phyloP scores from a whole-genome alignment of 495 filamentous ascomycete genomes.

The Podospora pseudoanserina region DNA sequence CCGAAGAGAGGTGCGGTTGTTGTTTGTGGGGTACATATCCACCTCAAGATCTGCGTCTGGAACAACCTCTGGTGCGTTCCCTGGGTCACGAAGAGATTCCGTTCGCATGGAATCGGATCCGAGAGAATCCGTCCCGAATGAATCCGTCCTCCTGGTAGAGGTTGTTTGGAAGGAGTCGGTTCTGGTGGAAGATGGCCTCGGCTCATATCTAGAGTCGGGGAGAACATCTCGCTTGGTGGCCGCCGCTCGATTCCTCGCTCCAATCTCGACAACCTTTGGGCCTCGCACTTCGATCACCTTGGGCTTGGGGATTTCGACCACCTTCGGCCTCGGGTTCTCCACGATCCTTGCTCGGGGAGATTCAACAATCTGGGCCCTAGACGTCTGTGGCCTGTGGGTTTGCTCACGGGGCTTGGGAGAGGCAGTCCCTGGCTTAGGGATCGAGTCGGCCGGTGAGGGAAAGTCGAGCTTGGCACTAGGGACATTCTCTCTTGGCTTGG shows the following conservation, averaged over 20 bases:
- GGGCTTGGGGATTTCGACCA: slow-evolving; percentile 8
- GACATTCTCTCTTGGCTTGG: slow-evolving; percentile 5
- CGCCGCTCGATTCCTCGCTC: slow-evolving; percentile 13
- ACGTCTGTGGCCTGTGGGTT: neutral
- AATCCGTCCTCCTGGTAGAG: neutral
- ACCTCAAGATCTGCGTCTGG: slow-evolving; percentile 25
- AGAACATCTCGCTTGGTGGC: neutral
- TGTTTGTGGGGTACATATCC: slow-evolving; percentile 18
- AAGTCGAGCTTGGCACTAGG: neutral
- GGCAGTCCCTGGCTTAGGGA: neutral
- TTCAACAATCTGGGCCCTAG: neutral
- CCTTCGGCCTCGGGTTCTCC: slow-evolving; percentile 4
- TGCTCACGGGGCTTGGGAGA: slow-evolving; percentile 3
- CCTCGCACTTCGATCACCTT: slow-evolving; percentile 8
- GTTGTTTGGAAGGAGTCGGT: neutral
- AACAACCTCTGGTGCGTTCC: slow-evolving; percentile 17
- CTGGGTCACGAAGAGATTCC: slow-evolving; percentile 20
- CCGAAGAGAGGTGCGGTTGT: slow-evolving; percentile 43
- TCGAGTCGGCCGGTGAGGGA: neutral
- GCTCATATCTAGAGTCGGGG: neutral
- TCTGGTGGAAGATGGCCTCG: neutral
- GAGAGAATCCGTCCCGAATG: neutral
- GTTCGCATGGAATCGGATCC: neutral
- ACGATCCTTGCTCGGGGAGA: slow-evolving; percentile 12
- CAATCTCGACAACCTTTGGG: slow-evolving; percentile 29